Evolutionary conservation across 192 early-diverging fungal genomes (phyloP), one percentile per base, ranked within the genome.

Genomic region (Podila epigama): DNA sequence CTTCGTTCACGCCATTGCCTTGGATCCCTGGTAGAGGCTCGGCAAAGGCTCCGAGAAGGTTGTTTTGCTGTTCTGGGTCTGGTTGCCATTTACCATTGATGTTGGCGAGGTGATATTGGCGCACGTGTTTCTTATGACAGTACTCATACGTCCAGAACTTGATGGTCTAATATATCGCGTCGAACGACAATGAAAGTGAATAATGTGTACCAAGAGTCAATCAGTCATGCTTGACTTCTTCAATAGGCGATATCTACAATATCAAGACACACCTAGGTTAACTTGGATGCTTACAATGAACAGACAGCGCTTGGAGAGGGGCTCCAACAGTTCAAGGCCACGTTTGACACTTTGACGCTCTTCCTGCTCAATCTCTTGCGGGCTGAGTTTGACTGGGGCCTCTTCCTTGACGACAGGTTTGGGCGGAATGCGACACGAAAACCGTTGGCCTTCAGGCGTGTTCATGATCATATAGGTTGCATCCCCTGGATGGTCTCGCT

Each of bases 141-240:
- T 92, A 97, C 70, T 94, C 92, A 68, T 95, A 97, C 0, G 87
- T 87, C 92, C 92, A 97, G 80, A 86, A 95, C 25, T 82, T 84
- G 8, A 35, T 5, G 11, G 2, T 44, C 81, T 82, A 25, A 9
- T 29, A 12, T 22, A 28, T 5, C 31, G 31, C 22, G 22, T 32
- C 40, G 16, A 32, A 36, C 29, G 5, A 52, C 51, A 32, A 33
- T 75, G 60, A 51, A 25, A n/a, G n/a, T n/a, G n/a, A n/a, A n/a
- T n/a, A n/a, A n/a, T n/a, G n/a, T n/a, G n/a, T n/a, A n/a, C n/a
- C n/a, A n/a, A n/a, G n/a, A n/a, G n/a, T n/a, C n/a, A n/a, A n/a
- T n/a, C n/a, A n/a, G n/a, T n/a, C n/a, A n/a, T n/a, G n/a, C n/a
- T n/a, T n/a, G n/a, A n/a, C n/a, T n/a, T n/a, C n/a, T n/a, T n/a